Evolutionary conservation across 2,329 filamentous ascomycete genomes (phyloP), one percentile per base, ranked within the genome.

Genomic region (Rhynchosporium agropyri): DNA sequence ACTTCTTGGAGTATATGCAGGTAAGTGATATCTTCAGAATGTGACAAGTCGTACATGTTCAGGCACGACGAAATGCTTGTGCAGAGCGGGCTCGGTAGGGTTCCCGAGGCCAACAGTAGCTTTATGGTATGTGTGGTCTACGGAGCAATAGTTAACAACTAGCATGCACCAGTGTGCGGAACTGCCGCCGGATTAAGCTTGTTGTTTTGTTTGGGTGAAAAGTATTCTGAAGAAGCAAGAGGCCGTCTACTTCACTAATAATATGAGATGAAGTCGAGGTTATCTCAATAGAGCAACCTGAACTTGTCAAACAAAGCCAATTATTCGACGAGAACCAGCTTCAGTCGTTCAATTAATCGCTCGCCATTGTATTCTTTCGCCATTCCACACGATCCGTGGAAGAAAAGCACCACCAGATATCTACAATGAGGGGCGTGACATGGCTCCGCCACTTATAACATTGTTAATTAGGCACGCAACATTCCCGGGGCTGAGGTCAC

Each of bases 31-130:
- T 38, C 3, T 53, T n/a, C 10, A 26, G 5, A 42, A 54, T 42
- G 20, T 54, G 51, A 54, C 33, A 42, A 28, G 33, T 54, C 51
- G 20, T 40, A 54, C 40, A 40, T 28, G 51, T 20, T 54, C 51
- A 54, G 51, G 51, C 51, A 54, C 51, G n/a, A 12, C 51, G 20
- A 33, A 54, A 20, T 9, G 28, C 51, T 54, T 20, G 10, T 54
- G 51, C 51, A 54, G 51, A 26, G 26, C 9, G 36, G 10, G 26
- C 13, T 54, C 51, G 51, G 51, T 29, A 54, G 33, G 36, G 51
- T 33, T 54, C 33, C 51, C 51, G 51, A 54, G 20, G 36, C 20
- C 51, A 28, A 38, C 20, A 54, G 51, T 54, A 54, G 51, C 33
- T 54, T 54, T 9, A 15, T 26, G 8, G 20, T 6, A 26, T n/a